A percentile compares a stretch with the other conserved stretches of the same genome.
Conservation (phyloP, 2,329 filamentous ascomycete species). For the Ophiostoma australiae region DNA sequence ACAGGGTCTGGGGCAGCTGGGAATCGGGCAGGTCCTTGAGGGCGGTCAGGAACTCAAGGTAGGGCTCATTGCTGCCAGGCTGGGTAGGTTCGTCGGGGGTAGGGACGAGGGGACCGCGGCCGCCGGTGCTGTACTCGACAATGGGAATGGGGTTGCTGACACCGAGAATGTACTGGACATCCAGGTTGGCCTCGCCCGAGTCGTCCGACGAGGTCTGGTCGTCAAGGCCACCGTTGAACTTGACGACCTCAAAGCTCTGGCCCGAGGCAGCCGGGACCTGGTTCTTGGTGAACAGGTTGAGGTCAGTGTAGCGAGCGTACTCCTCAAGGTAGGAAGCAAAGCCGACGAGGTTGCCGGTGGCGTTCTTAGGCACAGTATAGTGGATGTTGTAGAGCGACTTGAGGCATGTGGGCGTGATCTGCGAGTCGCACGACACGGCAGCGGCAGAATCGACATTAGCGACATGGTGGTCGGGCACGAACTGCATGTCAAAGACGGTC, state of each 20-base stretch:
- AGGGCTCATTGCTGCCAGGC: slow-evolving; percentile 61
- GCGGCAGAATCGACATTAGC: slow-evolving; percentile 27
- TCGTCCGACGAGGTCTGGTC: slow-evolving; percentile 38
- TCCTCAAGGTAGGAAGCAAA: slow-evolving; percentile 45
- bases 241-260: slow-evolving; percentile 51
- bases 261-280: slow-evolving; percentile 49
- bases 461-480: slow-evolving; percentile 27
- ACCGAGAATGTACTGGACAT: slow-evolving; percentile 56
- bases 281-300: slow-evolving; percentile 45
- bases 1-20: slow-evolving; percentile 56
- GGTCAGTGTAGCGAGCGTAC: slow-evolving; percentile 46
- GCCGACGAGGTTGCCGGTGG: slow-evolving; percentile 35
- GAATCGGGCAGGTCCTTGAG: slow-evolving; percentile 48
- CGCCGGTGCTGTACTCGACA: slow-evolving; percentile 56
- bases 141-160: slow-evolving; percentile 52
- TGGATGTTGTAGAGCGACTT: slow-evolving; percentile 45
- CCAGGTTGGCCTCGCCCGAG: slow-evolving; percentile 56
- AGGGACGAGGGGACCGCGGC: slow-evolving; percentile 53
- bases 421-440: slow-evolving; percentile 35
- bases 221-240: slow-evolving; percentile 53
- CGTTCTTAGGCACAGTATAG: slow-evolving; percentile 34
- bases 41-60: slow-evolving; percentile 58
- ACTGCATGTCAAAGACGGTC: slow-evolving; percentile 38
- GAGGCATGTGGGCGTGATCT: slow-evolving; percentile 47
- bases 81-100: slow-evolving; percentile 44